Evolutionary conservation across 2,329 filamentous ascomycete species (phyloP).

Genomic region (Exophiala lecanii-corni): DNA sequence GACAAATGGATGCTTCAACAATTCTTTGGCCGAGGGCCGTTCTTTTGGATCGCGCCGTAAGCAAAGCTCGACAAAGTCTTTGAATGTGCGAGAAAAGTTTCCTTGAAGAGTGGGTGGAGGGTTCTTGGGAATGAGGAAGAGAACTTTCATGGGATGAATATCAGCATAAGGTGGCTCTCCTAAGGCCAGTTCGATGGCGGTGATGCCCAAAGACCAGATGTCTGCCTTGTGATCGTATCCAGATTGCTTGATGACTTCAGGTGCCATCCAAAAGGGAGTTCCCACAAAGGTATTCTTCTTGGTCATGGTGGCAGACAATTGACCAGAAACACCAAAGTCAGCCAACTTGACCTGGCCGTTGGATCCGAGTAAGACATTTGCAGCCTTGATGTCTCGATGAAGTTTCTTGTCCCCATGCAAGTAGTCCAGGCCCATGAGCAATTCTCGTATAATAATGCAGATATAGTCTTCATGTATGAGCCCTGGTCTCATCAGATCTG

Average conservation of each 20-base stretch:
- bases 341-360: constrained; percentile 96
- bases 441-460: constrained; percentile 85
- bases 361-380: constrained; percentile 82
- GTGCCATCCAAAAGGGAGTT: constrained; percentile 99
- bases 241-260: constrained; percentile 96
- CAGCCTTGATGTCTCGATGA: constrained; percentile 94
- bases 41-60: constrained; percentile 85
- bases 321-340: constrained; percentile 94
- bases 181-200: constrained; percentile 82
- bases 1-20: constrained; percentile 87
- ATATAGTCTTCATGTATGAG: constrained; percentile 92
- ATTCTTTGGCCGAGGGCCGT: constrained; percentile 76
- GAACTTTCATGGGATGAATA: constrained; percentile 96
- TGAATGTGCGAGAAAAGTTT: constrained; percentile 76
- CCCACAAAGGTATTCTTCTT: constrained; percentile 99
- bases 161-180: constrained; percentile 93
- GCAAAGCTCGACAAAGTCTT: constrained; percentile 79
- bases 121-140: constrained; percentile 95
- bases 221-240: constrained; percentile 97
- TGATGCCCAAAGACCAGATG: constrained; percentile 95
- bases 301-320: constrained; percentile 95
- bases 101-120: constrained; percentile 75
- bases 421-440: constrained; percentile 87
- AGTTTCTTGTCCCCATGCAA: constrained; percentile 93
- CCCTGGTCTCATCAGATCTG: constrained; percentile 91